Conservation (phyloP, 768 basidiomycete genomes). For the Calvatia gigantea region DNA sequence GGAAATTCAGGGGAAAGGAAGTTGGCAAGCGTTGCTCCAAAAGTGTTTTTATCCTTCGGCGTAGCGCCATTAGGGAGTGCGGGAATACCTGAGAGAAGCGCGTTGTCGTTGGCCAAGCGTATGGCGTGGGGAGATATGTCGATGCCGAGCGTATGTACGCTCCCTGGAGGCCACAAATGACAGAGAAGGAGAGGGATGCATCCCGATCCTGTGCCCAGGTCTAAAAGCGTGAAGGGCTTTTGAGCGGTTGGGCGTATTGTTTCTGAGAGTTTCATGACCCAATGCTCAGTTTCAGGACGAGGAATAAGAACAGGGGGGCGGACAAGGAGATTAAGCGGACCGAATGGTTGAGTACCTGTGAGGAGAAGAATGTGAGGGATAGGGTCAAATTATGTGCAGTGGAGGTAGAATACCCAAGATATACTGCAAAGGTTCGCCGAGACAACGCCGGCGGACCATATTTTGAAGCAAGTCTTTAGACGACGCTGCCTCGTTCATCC, state of each 20-base stretch:
- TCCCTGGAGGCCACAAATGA: conserved; percentile 55
- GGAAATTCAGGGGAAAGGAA: conserved; percentile 47
- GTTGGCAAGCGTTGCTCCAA: conserved; percentile 34
- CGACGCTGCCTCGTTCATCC: conserved; percentile 34
- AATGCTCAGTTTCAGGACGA: conserved; percentile 91
- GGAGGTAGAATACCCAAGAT: conserved; percentile 61
- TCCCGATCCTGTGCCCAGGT: conserved; percentile 91
- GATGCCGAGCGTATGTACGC: conserved; percentile 54
- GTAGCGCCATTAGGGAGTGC: conserved; percentile 18
- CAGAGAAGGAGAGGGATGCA: conserved; percentile 88
- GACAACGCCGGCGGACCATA: conserved; percentile 56
- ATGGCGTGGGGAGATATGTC: conserved; percentile 67
- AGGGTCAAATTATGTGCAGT: conserved; percentile 12
- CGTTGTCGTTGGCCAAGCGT: conserved; percentile 46
- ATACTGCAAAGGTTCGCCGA: conserved; percentile 85
- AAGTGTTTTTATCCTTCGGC: conserved; percentile 38
- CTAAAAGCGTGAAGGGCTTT: conserved; percentile 52
- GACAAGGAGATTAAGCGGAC: conserved; percentile 68
- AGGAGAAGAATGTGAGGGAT: conserved; percentile 13
- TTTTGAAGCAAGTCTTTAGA: conserved; percentile 25
- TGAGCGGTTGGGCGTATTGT: conserved; percentile 33
- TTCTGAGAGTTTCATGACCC: conserved; percentile 61
- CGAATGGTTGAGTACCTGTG: conserved; percentile 83
- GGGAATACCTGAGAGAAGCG: conserved; percentile 36
- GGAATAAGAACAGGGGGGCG: conserved; percentile 88